Evolutionary conservation across 2,329 filamentous ascomycete genomes (phyloP).

Genomic region (Juglanconis oblonga): DNA sequence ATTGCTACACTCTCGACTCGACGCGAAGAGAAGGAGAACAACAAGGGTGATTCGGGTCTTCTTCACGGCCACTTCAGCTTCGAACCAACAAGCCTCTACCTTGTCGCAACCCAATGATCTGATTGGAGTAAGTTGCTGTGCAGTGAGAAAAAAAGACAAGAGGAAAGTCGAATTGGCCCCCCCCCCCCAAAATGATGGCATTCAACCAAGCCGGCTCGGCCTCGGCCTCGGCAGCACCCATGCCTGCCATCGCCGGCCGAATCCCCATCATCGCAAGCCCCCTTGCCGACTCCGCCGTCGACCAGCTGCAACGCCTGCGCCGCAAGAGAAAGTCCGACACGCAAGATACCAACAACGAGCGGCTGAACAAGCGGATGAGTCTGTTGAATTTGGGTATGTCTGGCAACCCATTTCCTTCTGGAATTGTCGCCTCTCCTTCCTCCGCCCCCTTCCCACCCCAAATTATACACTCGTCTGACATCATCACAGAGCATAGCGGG

Average conservation of each 20-base stretch:
- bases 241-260: neutral
- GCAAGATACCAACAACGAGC: conserved; percentile 58
- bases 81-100: neutral
- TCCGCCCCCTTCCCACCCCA: conserved; percentile 10
- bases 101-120: neutral
- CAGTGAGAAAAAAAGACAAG: neutral
- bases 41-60: neutral
- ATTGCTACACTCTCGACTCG: neutral
- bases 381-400: conserved; percentile 74
- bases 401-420: neutral
- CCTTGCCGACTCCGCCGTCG: neutral
- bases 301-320: conserved; percentile 20
- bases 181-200: conserved; percentile 10
- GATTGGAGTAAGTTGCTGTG: conserved; percentile 1
- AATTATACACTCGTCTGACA: conserved; percentile 16
- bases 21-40: neutral
- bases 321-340: conserved; percentile 60
- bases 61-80: neutral
- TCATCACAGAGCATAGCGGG: conserved; percentile 54
- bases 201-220: conserved; percentile 12
- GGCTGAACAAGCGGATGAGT: conserved; percentile 80
- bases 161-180: neutral
- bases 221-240: conserved; percentile 13
- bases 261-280: neutral
- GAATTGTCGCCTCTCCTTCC: conserved; percentile 11